Evolutionary conservation across 495 filamentous ascomycete species (phyloP).

Genomic region (Corynascus novoguineensis): DNA sequence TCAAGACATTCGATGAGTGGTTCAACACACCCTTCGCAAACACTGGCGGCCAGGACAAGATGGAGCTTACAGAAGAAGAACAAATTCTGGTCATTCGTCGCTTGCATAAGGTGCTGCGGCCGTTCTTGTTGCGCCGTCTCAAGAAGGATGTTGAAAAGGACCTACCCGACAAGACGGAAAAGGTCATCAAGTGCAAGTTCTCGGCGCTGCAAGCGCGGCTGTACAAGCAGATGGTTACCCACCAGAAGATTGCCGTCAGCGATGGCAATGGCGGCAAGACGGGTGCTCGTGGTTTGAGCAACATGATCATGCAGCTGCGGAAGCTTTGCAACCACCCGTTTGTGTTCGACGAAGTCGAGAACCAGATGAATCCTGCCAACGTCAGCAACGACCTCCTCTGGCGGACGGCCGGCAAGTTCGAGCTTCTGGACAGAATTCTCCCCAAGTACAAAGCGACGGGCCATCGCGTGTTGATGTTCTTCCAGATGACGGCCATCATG

Average conservation of each 20-base stretch:
- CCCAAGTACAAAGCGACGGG: slow-evolving; percentile 86
- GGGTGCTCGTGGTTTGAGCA: slow-evolving; percentile 90
- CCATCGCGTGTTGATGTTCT: slow-evolving; percentile 97
- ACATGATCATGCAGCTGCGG: slow-evolving; percentile 99
- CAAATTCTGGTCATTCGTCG: slow-evolving; percentile 96
- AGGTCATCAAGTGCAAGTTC: slow-evolving; percentile 98
- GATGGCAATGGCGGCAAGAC: slow-evolving; percentile 96
- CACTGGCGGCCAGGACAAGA: slow-evolving; percentile 94
- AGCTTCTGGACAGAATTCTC: slow-evolving; percentile 84
- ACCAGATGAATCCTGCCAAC: slow-evolving; percentile 89
- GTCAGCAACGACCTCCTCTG: slow-evolving; percentile 88
- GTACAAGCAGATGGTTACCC: slow-evolving; percentile 92
- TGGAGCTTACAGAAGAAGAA: slow-evolving; percentile 99
- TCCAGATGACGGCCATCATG: slow-evolving; percentile 99
- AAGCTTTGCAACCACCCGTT: slow-evolving; percentile 99
- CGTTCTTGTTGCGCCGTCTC: slow-evolving; percentile 94
- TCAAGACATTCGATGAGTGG: slow-evolving; percentile 99
- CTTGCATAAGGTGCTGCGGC: slow-evolving; percentile 93
- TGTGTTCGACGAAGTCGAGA: slow-evolving; percentile 95
- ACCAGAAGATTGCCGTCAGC: slow-evolving; percentile 88
- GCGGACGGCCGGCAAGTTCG: slow-evolving; percentile 96
- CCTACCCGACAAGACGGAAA: slow-evolving; percentile 95
- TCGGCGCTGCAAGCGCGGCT: slow-evolving; percentile 88
- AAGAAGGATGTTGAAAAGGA: slow-evolving; percentile 99
- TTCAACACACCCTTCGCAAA: slow-evolving; percentile 99